Evolutionary conservation across 2,329 filamentous ascomycete genomes (phyloP).

Genomic region (Nothophoma quercina): DNA sequence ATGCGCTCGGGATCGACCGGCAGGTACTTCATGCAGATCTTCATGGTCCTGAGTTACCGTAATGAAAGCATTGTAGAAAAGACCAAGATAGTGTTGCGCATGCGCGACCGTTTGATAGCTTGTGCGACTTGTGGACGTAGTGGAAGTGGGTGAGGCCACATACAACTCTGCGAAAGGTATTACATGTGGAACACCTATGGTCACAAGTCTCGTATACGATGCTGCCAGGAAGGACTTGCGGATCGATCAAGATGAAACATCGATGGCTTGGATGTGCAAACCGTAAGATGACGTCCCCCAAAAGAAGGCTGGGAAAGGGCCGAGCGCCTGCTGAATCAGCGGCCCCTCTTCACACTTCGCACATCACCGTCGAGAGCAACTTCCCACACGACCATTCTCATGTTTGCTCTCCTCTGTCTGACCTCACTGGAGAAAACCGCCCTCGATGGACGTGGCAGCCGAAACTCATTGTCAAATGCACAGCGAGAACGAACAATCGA

Average conservation of each 20-base stretch:
- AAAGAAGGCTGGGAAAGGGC: neutral
- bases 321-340: neutral
- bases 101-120: neutral
- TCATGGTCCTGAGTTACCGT: neutral
- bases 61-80: neutral
- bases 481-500: too few species aligned
- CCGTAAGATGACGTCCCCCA: constrained; percentile 4
- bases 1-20: constrained; percentile 15
- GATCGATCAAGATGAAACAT: constrained; percentile 7
- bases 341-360: neutral
- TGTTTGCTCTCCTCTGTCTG: neutral
- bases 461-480: too few species aligned
- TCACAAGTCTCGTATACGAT: neutral
- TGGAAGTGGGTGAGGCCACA: neutral
- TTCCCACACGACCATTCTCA: neutral
- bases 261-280: constrained; percentile 6
- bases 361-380: neutral
- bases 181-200: neutral
- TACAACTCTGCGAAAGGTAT: neutral
- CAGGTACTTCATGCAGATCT: constrained; percentile 4
- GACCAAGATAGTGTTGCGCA: too few species aligned
- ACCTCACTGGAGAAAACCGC: neutral
- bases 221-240: neutral
- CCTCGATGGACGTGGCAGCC: too few species aligned
- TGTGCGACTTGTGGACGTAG: neutral